Percentiles rank a stretch among this genome's conserved stretches.
phyloP scores from a whole-genome alignment of 2,329 filamentous ascomycete species.

The Byssoonygena ceratinophila region DNA sequence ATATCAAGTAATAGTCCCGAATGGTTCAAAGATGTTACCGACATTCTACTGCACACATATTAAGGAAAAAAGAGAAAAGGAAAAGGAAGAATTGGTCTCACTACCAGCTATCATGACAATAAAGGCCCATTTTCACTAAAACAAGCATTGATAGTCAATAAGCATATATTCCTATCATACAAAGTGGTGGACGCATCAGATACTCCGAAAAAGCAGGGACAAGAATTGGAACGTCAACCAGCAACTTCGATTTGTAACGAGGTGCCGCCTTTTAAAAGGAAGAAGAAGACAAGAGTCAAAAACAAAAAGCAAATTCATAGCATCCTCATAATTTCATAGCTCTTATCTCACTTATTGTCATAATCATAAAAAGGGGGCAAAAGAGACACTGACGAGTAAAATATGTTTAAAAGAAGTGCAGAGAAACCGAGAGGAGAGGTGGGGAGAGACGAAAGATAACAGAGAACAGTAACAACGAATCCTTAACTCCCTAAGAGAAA shows the following conservation, averaged over 20 bases:
- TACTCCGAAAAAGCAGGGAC: not conserved
- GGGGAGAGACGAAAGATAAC: no score
- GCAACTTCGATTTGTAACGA: no score
- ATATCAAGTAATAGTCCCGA: not conserved
- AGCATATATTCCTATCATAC: not conserved
- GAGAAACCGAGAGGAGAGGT: no score
- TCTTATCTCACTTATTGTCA: not conserved
- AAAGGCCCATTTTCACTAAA: no score
- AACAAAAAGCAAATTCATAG: not conserved
- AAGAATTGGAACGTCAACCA: not conserved
- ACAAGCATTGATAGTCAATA: not conserved
- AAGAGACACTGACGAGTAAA: no score
- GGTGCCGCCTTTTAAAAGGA: no score
- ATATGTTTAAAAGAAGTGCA: no score
- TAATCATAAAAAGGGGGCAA: not conserved
- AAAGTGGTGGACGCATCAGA: not conserved
- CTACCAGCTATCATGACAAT: not conserved
- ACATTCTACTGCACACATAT: no score
- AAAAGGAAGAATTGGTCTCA: not conserved
- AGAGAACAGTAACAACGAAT: no score
- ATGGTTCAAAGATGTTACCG: no score
- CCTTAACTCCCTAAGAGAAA: not conserved
- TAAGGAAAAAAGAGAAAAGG: not conserved
- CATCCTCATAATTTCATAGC: not conserved
- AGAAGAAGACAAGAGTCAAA: not conserved